Evolutionary conservation across 2,329 filamentous ascomycete species (phyloP).

Genomic region (Xylaria sp.): DNA sequence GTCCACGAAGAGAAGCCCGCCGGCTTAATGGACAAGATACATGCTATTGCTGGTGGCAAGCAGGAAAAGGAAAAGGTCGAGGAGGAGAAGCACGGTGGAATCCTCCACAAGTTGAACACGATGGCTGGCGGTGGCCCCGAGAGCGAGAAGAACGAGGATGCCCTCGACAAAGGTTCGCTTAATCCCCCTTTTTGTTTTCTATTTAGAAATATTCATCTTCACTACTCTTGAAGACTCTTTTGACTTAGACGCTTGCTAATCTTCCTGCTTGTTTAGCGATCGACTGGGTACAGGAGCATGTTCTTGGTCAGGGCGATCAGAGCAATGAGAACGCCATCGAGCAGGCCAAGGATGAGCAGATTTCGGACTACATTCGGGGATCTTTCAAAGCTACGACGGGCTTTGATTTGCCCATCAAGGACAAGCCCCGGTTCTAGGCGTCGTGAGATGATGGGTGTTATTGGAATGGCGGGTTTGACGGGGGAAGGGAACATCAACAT

Average conservation of each 20-base stretch:
- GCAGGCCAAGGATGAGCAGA: conserved; percentile 78
- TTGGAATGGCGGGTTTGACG: background rate
- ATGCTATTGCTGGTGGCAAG: background rate
- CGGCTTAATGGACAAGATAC: background rate
- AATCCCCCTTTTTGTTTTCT: background rate
- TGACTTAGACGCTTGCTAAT: background rate
- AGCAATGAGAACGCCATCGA: conserved; percentile 67
- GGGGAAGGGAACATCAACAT: too few species aligned
- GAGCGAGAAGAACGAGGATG: conserved; percentile 77
- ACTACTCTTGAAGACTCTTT: background rate
- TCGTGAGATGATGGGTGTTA: background rate
- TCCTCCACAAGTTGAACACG: conserved; percentile 66
- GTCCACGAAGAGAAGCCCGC: background rate
- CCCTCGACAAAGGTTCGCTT: conserved; percentile 68
- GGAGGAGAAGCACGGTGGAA: conserved; percentile 40
- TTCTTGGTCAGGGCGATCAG: conserved; percentile 65
- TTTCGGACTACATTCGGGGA: conserved; percentile 64
- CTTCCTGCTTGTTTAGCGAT: conserved; percentile 47
- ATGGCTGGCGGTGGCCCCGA: conserved; percentile 66
- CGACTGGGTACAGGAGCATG: conserved; percentile 71
- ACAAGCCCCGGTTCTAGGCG: conserved; percentile 51
- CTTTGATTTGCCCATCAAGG: conserved; percentile 62
- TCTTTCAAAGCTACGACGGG: conserved; percentile 67
- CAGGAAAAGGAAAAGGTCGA: background rate
- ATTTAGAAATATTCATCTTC: background rate